These are phyloP conservation scores for Leucocoprinus leucothites DNA, from an alignment of 768 basidiomycete species.

Conservation along the genomic window DNA sequence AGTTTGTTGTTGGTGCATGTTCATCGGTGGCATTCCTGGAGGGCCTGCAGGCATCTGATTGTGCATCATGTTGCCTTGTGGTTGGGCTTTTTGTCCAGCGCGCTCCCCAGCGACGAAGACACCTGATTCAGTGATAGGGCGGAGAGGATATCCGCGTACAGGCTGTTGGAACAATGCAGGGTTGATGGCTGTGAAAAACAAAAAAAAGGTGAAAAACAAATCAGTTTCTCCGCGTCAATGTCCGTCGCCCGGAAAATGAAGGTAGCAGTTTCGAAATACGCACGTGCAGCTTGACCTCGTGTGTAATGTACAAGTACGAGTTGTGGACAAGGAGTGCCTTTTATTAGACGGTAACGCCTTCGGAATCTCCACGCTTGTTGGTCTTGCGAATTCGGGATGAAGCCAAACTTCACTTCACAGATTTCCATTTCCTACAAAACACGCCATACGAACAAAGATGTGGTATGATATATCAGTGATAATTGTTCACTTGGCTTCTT, in stretches of 20 bases:
- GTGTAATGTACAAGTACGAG: conserved; percentile 78
- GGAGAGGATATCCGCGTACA: conserved; percentile 69
- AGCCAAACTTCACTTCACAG: conserved; percentile 70
- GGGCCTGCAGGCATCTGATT: conserved; percentile 23
- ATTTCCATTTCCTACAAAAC: conserved; percentile 70
- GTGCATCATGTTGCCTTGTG: conserved; percentile 30
- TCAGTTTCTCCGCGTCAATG: conserved; percentile 6
- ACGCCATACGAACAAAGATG: conserved; percentile 8
- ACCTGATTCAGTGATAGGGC: conserved; percentile 59
- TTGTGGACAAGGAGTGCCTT: conserved; percentile 64
- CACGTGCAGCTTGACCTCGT: conserved; percentile 60
- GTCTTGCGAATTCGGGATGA: conserved; percentile 66
- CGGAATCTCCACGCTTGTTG: conserved; percentile 63
- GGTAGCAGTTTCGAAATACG: conserved; percentile 28
- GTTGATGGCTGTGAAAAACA: conserved; percentile 45
- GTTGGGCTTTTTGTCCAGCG: conserved; percentile 61
- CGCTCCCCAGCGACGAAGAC: conserved; percentile 74
- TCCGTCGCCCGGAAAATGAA: background rate
- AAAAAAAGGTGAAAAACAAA: no score
- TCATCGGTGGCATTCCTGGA: conserved; percentile 21
- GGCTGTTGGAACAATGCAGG: conserved; percentile 58
- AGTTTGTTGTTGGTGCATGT: conserved; percentile 50
- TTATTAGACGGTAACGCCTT: conserved; percentile 66
- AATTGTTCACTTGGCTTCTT: background rate
- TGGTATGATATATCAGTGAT: no score